Evolutionary conservation across 129 eudicot genomes (phyloP).

Genomic region (Mikania micrantha): DNA sequence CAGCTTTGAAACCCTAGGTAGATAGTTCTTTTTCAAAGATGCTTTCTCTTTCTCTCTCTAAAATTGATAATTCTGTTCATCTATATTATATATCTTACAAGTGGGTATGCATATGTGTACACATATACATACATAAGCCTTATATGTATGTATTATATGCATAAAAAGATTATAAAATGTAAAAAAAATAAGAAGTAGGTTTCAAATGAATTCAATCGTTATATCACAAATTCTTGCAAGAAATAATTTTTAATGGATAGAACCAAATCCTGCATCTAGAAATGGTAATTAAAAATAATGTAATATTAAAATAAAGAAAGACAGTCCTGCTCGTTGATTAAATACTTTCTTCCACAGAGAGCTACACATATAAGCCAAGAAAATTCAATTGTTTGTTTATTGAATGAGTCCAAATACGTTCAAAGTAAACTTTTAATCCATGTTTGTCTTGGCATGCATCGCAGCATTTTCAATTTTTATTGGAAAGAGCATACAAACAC

Average conservation of each 20-base stretch:
- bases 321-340: conserved; percentile 39
- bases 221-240: conserved; percentile 31
- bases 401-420: conserved; percentile 50
- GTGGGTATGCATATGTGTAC: conserved; percentile 21
- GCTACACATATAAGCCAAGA: conserved; percentile 34
- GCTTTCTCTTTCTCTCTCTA: conserved; percentile 30
- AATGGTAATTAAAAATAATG: background rate
- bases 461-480: conserved; percentile 24
- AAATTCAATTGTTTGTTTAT: conserved; percentile 35
- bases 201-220: conserved; percentile 32
- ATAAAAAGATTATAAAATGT: background rate
- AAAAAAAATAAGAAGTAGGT: conserved; percentile 14
- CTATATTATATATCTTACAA: conserved; percentile 15
- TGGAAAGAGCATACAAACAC: conserved; percentile 22
- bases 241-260: conserved; percentile 13
- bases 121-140: conserved; percentile 23
- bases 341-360: conserved; percentile 33
- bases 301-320: conserved; percentile 16
- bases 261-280: conserved; percentile 20
- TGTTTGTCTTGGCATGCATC: conserved; percentile 29
- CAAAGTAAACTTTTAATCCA: conserved; percentile 45
- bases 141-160: too few relatives aligned
- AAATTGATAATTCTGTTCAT: conserved; percentile 27
- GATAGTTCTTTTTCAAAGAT: conserved; percentile 31
- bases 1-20: conserved; percentile 51